These are phyloP conservation scores for Xylaria curta DNA, from an alignment of 495 filamentous ascomycete genomes.

Conservation along the genomic window DNA sequence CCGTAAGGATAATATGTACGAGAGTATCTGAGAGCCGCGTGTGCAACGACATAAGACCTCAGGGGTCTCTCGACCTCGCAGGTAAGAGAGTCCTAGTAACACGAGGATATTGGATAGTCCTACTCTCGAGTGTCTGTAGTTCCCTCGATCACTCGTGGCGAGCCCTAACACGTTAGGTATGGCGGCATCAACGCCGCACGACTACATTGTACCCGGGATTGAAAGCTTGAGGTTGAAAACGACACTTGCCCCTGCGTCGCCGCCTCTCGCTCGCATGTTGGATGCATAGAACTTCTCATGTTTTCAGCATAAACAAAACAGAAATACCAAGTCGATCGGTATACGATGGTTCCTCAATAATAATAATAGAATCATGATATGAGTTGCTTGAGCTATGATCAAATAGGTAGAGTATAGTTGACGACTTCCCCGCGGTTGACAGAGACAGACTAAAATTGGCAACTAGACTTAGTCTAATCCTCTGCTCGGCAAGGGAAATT, in stretches of 20 bases:
- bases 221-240: background rate
- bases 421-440: background rate
- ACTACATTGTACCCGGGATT: background rate
- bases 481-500: background rate
- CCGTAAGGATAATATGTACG: background rate
- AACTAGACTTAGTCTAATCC: slow-evolving; percentile 1
- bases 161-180: background rate
- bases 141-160: slow-evolving; percentile 1
- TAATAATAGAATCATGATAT: slow-evolving; percentile 15
- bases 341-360: background rate
- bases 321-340: background rate
- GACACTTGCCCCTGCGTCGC: slow-evolving; percentile 15
- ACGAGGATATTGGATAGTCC: background rate
- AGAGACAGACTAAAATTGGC: background rate
- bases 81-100: slow-evolving; percentile 5
- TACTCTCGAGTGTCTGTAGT: slow-evolving; percentile 5
- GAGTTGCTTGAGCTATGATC: background rate
- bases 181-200: slow-evolving; percentile 6
- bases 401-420: background rate
- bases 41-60: background rate
- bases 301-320: background rate
- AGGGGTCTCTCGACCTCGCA: background rate
- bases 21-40: background rate
- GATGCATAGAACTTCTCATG: slow-evolving; percentile 4
- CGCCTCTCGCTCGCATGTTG: slow-evolving; percentile 17